phyloP scores from a whole-genome alignment of 179 eudicot species.

The Nepenthes alata region DNA sequence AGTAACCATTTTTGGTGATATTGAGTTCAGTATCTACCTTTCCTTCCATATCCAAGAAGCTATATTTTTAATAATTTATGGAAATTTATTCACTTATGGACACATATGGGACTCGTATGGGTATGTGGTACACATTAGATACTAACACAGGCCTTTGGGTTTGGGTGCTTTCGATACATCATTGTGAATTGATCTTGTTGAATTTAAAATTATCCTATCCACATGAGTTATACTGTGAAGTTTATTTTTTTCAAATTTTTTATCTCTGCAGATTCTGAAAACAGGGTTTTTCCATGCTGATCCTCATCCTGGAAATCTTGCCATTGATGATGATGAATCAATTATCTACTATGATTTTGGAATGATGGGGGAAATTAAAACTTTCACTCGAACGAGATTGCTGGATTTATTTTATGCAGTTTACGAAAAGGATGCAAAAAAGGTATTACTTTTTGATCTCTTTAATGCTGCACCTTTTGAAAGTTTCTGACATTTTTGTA shows the following conservation, averaged over 20 bases:
- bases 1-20: no score
- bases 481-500: no score
- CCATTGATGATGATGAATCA: slow-evolving; percentile 87
- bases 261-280: slow-evolving; percentile 58
- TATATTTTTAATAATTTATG: no score
- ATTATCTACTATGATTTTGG: slow-evolving; percentile 97
- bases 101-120: no score
- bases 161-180: not conserved
- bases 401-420: slow-evolving; percentile 81
- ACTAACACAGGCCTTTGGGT: no score
- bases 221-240: not conserved
- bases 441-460: slow-evolving; percentile 30
- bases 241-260: not conserved
- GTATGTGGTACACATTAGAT: no score
- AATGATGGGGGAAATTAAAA: slow-evolving; percentile 98
- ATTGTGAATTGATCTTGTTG: not conserved
- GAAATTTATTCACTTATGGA: no score
- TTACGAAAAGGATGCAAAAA: slow-evolving; percentile 86
- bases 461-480: no score
- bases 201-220: not conserved
- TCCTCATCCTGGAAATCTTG: slow-evolving; percentile 99
- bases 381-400: slow-evolving; percentile 77
- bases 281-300: slow-evolving; percentile 99
- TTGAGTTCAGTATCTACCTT: no score
- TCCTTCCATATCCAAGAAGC: no score